phyloP scores from a whole-genome alignment of 192 early-diverging fungal species.

The Coemansia umbellata region DNA sequence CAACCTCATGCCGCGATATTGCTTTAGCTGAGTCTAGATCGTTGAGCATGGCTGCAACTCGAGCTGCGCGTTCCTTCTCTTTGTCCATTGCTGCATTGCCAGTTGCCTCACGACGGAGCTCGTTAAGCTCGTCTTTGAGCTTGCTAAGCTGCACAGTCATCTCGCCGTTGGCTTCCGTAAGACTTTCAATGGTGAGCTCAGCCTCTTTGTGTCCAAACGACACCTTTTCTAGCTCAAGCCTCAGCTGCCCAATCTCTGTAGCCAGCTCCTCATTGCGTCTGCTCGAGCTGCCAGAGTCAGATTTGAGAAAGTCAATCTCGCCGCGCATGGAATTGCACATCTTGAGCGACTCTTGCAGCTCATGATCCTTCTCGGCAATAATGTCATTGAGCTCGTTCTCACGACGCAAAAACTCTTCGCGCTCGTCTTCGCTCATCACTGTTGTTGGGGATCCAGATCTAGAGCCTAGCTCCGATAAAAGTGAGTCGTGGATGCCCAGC shows the following conservation, averaged over 20 bases:
- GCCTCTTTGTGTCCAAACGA: conserved; percentile 87
- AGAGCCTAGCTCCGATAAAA: conserved; percentile 43
- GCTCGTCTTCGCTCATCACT: conserved; percentile 79
- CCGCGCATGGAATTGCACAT: conserved; percentile 62
- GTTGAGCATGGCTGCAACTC: conserved; percentile 47
- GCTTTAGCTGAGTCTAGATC: conserved; percentile 45
- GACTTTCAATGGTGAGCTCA: conserved; percentile 81
- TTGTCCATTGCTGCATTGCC: conserved; percentile 16
- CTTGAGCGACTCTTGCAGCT: conserved; percentile 63
- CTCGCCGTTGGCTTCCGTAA: conserved; percentile 83
- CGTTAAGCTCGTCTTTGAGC: conserved; percentile 62
- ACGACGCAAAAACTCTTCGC: conserved; percentile 89
- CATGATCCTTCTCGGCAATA: conserved; percentile 86
- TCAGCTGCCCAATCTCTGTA: conserved; percentile 69
- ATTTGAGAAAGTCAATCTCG: conserved; percentile 68
- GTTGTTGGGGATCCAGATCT: conserved; percentile 69
- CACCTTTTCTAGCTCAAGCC: conserved; percentile 83
- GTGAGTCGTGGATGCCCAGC: conserved; percentile 40
- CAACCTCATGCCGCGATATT: conserved; percentile 49
- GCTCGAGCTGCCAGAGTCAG: conserved; percentile 53
- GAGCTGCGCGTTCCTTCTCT: conserved; percentile 59
- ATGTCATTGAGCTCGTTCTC: conserved; percentile 96
- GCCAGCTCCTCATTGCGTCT: conserved; percentile 72
- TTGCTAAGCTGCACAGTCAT: conserved; percentile 69
- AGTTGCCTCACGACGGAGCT: conserved; percentile 44